A percentile compares a stretch with the other conserved stretches of the same genome.
phyloP scores from a whole-genome alignment of 306 rosid genomes.

The Macrotyloma uniflorum region DNA sequence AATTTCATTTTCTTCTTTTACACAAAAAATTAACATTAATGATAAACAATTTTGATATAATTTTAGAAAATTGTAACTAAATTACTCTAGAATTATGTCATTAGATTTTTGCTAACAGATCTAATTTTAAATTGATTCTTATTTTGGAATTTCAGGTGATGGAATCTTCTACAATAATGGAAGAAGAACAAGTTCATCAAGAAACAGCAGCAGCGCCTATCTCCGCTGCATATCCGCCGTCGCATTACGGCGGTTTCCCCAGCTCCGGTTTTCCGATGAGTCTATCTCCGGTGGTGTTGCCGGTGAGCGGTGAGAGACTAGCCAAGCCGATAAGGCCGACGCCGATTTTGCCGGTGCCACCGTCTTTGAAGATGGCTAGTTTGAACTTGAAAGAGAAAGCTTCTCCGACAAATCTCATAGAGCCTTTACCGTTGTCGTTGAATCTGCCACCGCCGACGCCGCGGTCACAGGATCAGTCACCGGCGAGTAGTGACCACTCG shows the following conservation, averaged over 20 bases:
- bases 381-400: conserved; percentile 59
- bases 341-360: conserved; percentile 67
- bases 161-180: conserved; percentile 54
- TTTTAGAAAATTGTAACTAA: too few relatives aligned
- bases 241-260: conserved; percentile 46
- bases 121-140: not conserved
- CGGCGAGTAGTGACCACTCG: conserved; percentile 40
- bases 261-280: conserved; percentile 46
- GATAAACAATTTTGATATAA: too few relatives aligned
- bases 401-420: conserved; percentile 8
- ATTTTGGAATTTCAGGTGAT: conserved; percentile 39
- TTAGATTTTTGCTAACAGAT: not conserved
- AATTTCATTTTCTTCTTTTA: not conserved
- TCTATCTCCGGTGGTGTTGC: conserved; percentile 39
- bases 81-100: too few relatives aligned
- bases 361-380: conserved; percentile 70
- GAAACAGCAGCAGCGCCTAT: conserved; percentile 34
- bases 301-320: conserved; percentile 42
- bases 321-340: conserved; percentile 65
- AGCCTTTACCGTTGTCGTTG: conserved; percentile 57
- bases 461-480: conserved; percentile 40
- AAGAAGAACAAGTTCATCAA: conserved; percentile 52
- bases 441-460: conserved; percentile 45
- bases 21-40: too few relatives aligned
- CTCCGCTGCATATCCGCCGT: conserved; percentile 37